phyloP scores from a whole-genome alignment of 257 asterid species.

The Ligustrum vulgare region DNA sequence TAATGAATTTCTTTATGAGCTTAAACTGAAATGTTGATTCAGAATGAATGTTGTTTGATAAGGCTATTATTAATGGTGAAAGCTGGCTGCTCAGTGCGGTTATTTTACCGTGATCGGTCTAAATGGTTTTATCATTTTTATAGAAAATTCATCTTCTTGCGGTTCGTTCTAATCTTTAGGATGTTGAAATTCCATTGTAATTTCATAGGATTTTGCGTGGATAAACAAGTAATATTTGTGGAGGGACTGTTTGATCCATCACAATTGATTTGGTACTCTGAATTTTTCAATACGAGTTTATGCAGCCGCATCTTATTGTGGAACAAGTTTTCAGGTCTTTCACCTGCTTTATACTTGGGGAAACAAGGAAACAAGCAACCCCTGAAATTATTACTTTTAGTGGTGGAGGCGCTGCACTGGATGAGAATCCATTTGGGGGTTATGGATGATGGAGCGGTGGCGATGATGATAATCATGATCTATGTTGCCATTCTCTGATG shows the following conservation, averaged over 20 bases:
- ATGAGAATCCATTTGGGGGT: slow-evolving; percentile 18
- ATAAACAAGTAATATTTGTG: background rate
- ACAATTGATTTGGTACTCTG: background rate
- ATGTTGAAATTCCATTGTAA: background rate
- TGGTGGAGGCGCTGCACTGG: slow-evolving; percentile 15
- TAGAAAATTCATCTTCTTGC: background rate
- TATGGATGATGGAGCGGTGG: background rate
- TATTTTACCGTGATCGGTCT: no score
- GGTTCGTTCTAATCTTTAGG: background rate
- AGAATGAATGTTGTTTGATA: background rate
- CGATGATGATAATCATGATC: slow-evolving; percentile 15
- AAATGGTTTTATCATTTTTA: no score
- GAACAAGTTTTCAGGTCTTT: background rate
- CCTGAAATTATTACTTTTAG: background rate
- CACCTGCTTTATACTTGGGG: background rate
- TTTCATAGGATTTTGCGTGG: background rate
- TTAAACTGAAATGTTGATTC: background rate
- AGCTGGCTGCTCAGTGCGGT: no score
- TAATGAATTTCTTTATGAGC: slow-evolving; percentile 5
- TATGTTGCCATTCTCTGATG: slow-evolving; percentile 15
- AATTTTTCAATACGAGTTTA: background rate
- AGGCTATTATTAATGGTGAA: background rate
- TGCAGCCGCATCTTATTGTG: background rate
- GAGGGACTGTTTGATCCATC: background rate
- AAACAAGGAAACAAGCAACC: background rate